Evolutionary conservation across 805 yeast genomes (phyloP), one percentile per base, ranked within the genome.

Genomic region (Candida silvatica): DNA sequence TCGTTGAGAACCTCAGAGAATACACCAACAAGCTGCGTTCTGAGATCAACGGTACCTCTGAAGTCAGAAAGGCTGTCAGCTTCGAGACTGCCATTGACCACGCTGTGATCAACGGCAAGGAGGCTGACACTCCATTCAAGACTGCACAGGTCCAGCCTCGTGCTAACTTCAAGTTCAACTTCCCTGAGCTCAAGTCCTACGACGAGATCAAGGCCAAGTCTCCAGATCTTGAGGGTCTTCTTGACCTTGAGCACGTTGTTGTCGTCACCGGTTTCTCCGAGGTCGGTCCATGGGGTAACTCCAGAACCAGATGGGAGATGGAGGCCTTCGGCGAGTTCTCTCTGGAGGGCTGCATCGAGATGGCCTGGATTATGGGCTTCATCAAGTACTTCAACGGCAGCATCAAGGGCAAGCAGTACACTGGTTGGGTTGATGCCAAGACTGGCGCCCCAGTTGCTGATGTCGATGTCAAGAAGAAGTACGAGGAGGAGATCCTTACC

Each of bases 301-400:
- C 98, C 26, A 83, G 97, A 74, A 92, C 98, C 38, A 78, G 98
- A 72, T 92, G 98, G 98, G 97, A 92, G 65, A 92, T 92, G 95
- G 98, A 92, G 67, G 85, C 97, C 31, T 48, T 61, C 41, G 98
- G 98, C 53, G 86, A 83, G 56, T 92, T 92, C 65, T 88, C 97
- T 7, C 68, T 92, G 50, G 98, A 92, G 66, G 98, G 98, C 55
- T 82, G 96, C 56, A 81, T 92, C 56, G 98, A 92, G 68, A 88
- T 92, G 95, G 97, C 99, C 33, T 92, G 97, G 97, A 88, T 92
- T 51, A 92, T 92, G 97, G 97, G 97, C 48, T 74, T 83, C 57
- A 88, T 92, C 67, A 86, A 85, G 66, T 92, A 92, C 67, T 92
- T 84, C 67, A 84, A 85, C 48, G 97, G 96, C 66, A 70, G 71